These are phyloP conservation scores for Cyberlindnera japonica DNA, from an alignment of 805 yeast genomes.

Conservation along the genomic window DNA sequence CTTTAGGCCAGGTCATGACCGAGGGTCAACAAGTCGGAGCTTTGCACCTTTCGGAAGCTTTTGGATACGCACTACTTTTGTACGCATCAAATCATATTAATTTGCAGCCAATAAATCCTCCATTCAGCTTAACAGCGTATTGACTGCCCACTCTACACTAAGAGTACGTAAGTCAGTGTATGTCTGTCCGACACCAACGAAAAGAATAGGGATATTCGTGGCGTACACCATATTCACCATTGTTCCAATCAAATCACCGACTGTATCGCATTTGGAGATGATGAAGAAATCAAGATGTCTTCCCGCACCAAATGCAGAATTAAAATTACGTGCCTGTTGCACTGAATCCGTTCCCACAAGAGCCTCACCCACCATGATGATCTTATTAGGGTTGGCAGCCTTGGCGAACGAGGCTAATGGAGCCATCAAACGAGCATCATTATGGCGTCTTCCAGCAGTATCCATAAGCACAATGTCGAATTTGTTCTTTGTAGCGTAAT, in stretches of 20 bases:
- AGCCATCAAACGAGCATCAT: slow-evolving; percentile 92
- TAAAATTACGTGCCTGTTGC: slow-evolving; percentile 89
- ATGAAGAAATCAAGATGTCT: slow-evolving; percentile 85
- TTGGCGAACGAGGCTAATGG: slow-evolving; percentile 93
- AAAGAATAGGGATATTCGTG: slow-evolving; percentile 90
- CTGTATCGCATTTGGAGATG: slow-evolving; percentile 94
- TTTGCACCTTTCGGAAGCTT: too few species aligned
- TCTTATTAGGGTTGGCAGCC: slow-evolving; percentile 92
- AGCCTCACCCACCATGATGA: slow-evolving; percentile 98
- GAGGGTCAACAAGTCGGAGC: too few species aligned
- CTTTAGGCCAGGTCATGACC: too few species aligned
- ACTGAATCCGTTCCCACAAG: slow-evolving; percentile 97
- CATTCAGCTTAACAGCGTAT: slow-evolving; percentile 69
- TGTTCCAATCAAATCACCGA: slow-evolving; percentile 92
- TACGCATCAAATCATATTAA: too few species aligned
- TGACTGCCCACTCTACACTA: slow-evolving; percentile 90
- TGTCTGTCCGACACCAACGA: slow-evolving; percentile 96
- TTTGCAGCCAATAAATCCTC: too few species aligned
- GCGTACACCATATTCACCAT: slow-evolving; percentile 98
- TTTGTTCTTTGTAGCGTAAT: slow-evolving; percentile 61
- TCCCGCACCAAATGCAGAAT: slow-evolving; percentile 84
- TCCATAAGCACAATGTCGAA: slow-evolving; percentile 90
- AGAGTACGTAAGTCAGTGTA: slow-evolving; percentile 89
- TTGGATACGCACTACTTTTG: too few species aligned
- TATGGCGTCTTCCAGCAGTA: slow-evolving; percentile 97